Evolutionary conservation across 257 asterid genomes (phyloP).

Genomic region (Solanum ahanhuiri): DNA sequence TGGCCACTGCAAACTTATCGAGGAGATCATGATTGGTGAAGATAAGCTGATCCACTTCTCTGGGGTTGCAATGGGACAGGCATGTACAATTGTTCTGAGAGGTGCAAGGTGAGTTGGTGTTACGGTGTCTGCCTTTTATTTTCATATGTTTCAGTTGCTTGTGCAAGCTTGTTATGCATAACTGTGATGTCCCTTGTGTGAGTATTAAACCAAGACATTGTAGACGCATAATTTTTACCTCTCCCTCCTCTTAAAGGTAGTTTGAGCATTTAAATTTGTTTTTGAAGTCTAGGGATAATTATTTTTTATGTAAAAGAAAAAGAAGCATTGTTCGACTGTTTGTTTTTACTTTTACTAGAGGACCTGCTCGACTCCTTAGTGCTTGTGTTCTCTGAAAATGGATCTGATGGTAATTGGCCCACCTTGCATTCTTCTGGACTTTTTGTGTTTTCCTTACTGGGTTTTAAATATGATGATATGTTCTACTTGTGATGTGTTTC

Average conservation of each 20-base stretch:
- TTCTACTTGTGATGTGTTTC: not conserved
- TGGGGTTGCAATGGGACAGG: slow-evolving; percentile 97
- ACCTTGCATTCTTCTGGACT: not conserved
- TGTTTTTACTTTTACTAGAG: not conserved
- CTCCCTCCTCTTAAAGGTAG: not conserved
- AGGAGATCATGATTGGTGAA: slow-evolving; percentile 98
- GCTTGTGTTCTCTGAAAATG: not conserved
- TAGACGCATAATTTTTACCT: not conserved
- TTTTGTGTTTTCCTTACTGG: not conserved
- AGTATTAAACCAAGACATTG: not conserved
- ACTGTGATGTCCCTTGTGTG: not conserved
- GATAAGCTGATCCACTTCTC: slow-evolving; percentile 94
- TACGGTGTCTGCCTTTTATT: not conserved
- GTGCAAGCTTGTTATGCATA: not conserved
- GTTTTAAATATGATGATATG: not conserved
- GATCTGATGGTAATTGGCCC: not conserved
- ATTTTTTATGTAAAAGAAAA: not conserved
- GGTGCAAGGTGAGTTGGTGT: slow-evolving; percentile 68
- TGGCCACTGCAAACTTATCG: slow-evolving; percentile 88
- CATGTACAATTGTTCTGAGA: slow-evolving; percentile 88
- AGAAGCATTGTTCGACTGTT: not conserved
- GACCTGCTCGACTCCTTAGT: not conserved
- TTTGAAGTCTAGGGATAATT: not conserved
- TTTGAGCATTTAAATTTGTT: not conserved
- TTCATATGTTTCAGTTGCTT: not conserved